These are phyloP conservation scores for Citrullus colocynthis DNA, from an alignment of 306 rosid species.

Conservation along the genomic window DNA sequence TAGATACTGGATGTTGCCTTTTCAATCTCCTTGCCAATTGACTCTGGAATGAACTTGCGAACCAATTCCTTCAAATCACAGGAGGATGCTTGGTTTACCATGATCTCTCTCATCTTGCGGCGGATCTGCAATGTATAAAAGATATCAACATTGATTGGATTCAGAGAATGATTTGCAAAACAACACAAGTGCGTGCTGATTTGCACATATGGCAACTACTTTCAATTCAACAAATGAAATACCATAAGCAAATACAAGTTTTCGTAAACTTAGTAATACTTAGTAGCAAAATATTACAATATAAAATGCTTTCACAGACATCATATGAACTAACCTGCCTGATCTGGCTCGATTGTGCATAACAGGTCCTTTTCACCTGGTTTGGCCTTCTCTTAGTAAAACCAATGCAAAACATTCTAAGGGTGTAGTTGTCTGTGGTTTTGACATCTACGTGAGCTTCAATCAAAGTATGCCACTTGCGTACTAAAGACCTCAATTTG, in stretches of 20 bases:
- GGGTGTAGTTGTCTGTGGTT: constrained; percentile 66
- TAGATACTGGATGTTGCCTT: constrained; percentile 69
- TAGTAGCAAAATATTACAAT: not conserved
- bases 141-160: not conserved
- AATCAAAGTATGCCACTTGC: constrained; percentile 81
- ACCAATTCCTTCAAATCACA: constrained; percentile 88
- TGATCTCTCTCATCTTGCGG: constrained; percentile 85
- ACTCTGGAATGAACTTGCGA: constrained; percentile 75
- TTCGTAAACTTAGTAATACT: not conserved
- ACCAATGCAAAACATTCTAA: constrained; percentile 93
- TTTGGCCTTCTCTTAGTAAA: constrained; percentile 68
- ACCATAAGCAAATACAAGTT: not conserved
- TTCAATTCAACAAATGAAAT: not conserved
- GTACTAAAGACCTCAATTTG: constrained; percentile 79
- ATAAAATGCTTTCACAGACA: not conserved
- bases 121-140: constrained; percentile 45
- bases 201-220: not conserved
- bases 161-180: not conserved
- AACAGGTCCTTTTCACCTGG: constrained; percentile 91
- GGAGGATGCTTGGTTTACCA: constrained; percentile 63
- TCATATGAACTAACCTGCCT: constrained; percentile 41
- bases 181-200: not conserved
- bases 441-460: constrained; percentile 94
- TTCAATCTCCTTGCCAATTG: constrained; percentile 87
- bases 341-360: constrained; percentile 85